These are phyloP conservation scores for Pythium myriotylum DNA, from an alignment of 352 stramenopile species.

Conservation along the genomic window DNA sequence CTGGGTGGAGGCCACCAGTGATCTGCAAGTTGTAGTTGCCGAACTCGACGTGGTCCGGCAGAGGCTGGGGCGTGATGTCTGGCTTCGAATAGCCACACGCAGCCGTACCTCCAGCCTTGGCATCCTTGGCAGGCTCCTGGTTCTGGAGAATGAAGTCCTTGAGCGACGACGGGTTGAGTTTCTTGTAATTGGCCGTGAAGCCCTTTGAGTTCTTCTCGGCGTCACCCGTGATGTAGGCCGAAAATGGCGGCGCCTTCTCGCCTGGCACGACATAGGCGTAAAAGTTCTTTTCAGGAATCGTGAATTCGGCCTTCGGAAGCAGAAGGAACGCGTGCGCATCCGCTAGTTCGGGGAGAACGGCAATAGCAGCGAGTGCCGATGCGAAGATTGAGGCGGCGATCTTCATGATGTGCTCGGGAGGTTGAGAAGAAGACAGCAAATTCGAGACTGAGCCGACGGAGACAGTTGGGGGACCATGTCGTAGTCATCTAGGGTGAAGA, in stretches of 20 bases:
- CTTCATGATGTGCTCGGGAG: too few relatives aligned
- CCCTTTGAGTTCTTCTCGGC: slow-evolving; percentile 15
- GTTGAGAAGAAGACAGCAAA: too few relatives aligned
- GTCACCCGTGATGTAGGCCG: slow-evolving; percentile 26
- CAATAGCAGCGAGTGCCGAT: too few relatives aligned
- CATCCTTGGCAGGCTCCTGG: neutral
- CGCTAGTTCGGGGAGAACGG: slow-evolving; percentile 5
- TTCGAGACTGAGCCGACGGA: too few relatives aligned
- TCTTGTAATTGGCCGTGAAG: slow-evolving; percentile 21
- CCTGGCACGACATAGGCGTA: too few relatives aligned
- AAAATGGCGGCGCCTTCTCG: slow-evolving; percentile 10
- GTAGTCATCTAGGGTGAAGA: too few relatives aligned
- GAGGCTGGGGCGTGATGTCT: slow-evolving; percentile 1
- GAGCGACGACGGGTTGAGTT: slow-evolving; percentile 4
- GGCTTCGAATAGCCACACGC: slow-evolving; percentile 17
- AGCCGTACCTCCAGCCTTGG: neutral
- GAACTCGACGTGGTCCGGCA: slow-evolving; percentile 19
- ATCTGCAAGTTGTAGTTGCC: slow-evolving; percentile 12
- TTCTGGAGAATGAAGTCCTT: slow-evolving; percentile 22
- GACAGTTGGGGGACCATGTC: too few relatives aligned
- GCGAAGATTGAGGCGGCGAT: too few relatives aligned
- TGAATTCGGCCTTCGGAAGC: slow-evolving; percentile 32
- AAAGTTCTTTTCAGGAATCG: slow-evolving; percentile 30
- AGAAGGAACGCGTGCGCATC: slow-evolving; percentile 31
- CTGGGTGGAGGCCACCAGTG: slow-evolving; percentile 23